Evolutionary conservation across 176 grass and related monocot genomes (phyloP).

Genomic region (Triticum monococcum): DNA sequence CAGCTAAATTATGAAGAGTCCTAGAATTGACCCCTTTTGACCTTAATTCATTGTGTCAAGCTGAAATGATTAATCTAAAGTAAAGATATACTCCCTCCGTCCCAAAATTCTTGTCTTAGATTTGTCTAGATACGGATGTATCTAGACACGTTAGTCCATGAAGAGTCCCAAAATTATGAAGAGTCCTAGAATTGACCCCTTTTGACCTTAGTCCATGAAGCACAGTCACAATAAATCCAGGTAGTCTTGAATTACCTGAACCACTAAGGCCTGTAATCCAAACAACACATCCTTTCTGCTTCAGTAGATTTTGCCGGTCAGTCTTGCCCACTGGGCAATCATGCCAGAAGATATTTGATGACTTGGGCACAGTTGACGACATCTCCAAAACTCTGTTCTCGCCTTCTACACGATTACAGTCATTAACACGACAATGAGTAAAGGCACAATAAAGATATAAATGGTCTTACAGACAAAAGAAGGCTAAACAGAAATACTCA

Average conservation of each 20-base stretch:
- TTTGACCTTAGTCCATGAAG: too few relatives aligned
- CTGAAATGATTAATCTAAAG: background rate
- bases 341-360: slow-evolving; percentile 81
- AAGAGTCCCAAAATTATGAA: too few relatives aligned
- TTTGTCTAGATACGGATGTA: too few relatives aligned
- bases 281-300: slow-evolving; percentile 82
- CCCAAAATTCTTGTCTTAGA: too few relatives aligned
- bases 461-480: background rate
- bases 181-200: too few relatives aligned
- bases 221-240: background rate
- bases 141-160: too few relatives aligned
- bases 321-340: slow-evolving; percentile 66
- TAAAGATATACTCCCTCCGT: background rate
- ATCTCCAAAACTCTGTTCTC: slow-evolving; percentile 23
- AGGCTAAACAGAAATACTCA: background rate
- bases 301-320: slow-evolving; percentile 68
- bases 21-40: background rate
- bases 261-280: slow-evolving; percentile 94
- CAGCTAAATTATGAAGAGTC: background rate
- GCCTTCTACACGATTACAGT: slow-evolving; percentile 15
- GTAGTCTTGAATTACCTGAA: slow-evolving; percentile 46
- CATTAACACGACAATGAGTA: background rate
- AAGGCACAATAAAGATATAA: background rate
- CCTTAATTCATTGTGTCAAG: background rate
- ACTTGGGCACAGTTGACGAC: slow-evolving; percentile 44